Conservation (phyloP, 257 asterid genomes). For the Thymus mandschuricus region DNA sequence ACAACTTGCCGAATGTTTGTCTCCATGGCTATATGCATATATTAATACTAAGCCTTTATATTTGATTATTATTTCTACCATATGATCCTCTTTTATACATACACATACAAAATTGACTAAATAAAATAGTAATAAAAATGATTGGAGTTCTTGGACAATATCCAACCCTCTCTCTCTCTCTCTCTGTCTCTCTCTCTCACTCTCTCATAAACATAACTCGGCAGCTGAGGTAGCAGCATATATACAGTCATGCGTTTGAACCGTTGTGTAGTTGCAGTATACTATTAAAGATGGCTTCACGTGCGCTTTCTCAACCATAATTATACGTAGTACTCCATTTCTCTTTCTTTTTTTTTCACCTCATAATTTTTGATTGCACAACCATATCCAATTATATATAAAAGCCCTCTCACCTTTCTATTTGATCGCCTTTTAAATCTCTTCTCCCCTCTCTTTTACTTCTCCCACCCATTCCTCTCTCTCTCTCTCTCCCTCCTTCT, state of each 20-base stretch:
- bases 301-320: constrained; percentile 63
- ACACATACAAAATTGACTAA: background rate
- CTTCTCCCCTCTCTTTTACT: background rate
- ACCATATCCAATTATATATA: constrained; percentile 25
- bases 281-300: constrained; percentile 50
- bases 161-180: constrained; percentile 30
- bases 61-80: too few species aligned
- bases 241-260: constrained; percentile 39
- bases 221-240: background rate
- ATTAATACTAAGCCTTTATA: too few species aligned
- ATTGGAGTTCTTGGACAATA: constrained; percentile 42
- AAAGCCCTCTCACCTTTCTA: background rate
- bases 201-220: constrained; percentile 8
- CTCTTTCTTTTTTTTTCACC: background rate
- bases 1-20: constrained; percentile 42
- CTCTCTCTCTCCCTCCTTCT: background rate
- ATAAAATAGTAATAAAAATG: constrained; percentile 26
- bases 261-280: constrained; percentile 33
- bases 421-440: constrained; percentile 29
- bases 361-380: constrained; percentile 9
- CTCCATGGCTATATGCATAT: constrained; percentile 4
- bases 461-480: too few species aligned
- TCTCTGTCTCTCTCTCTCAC: background rate
- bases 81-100: too few species aligned
- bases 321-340: too few species aligned